These are phyloP conservation scores for Leccinum obscurum DNA, from an alignment of 768 basidiomycete genomes.

Conservation along the genomic window DNA sequence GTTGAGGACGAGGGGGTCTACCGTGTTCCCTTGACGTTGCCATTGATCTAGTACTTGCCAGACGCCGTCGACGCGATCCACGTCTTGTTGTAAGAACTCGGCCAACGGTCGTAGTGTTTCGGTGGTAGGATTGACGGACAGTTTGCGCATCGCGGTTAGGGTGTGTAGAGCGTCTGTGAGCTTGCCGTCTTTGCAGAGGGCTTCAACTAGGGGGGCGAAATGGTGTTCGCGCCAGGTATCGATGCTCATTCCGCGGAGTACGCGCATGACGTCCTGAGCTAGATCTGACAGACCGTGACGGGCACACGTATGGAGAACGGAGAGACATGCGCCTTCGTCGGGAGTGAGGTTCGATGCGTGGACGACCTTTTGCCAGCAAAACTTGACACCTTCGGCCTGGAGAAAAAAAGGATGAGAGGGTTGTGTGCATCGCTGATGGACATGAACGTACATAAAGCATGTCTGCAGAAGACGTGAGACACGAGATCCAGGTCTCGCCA, in stretches of 20 bases:
- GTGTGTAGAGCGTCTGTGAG: slow-evolving; percentile 63
- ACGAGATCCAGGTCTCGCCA: slow-evolving; percentile 59
- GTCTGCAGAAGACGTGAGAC: slow-evolving; percentile 65
- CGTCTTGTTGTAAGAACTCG: slow-evolving; percentile 43
- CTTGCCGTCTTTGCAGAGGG: slow-evolving; percentile 57
- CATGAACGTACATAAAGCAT: slow-evolving; percentile 63
- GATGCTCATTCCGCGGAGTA: slow-evolving; percentile 49
- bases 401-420: slow-evolving; percentile 1
- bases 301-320: slow-evolving; percentile 71
- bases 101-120: slow-evolving; percentile 58
- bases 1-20: slow-evolving; percentile 66
- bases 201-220: slow-evolving; percentile 74
- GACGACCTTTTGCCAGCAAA: slow-evolving; percentile 63
- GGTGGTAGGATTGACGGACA: slow-evolving; percentile 47
- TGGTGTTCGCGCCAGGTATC: slow-evolving; percentile 66
- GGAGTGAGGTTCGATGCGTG: slow-evolving; percentile 53
- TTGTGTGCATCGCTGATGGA: neutral
- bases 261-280: slow-evolving; percentile 61
- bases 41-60: slow-evolving; percentile 67
- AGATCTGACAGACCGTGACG: slow-evolving; percentile 71
- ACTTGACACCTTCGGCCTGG: slow-evolving; percentile 65
- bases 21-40: slow-evolving; percentile 45
- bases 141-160: slow-evolving; percentile 58
- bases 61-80: slow-evolving; percentile 59
- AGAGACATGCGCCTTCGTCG: slow-evolving; percentile 72